Conservation (phyloP, 202 grass and related monocot species). For the Saccharum hybrid region DNA sequence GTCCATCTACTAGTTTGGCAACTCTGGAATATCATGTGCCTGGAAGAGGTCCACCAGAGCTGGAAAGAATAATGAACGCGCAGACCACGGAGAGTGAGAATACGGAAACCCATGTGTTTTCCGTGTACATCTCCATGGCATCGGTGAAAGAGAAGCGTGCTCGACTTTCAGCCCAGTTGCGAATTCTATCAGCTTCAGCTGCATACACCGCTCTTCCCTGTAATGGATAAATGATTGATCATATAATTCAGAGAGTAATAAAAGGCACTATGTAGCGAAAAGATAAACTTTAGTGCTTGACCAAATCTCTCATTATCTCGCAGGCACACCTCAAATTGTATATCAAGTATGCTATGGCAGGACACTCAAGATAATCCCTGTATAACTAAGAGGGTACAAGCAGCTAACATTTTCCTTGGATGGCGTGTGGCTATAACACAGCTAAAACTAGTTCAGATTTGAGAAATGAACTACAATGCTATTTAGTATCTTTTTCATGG, state of each 20-base stretch:
- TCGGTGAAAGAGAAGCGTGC: conserved; percentile 91
- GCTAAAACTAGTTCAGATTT: background rate
- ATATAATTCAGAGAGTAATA: background rate
- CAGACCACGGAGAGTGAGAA: conserved; percentile 98
- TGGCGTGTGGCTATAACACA: background rate
- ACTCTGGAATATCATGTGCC: conserved; percentile 43
- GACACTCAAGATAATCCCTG: background rate
- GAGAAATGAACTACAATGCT: background rate
- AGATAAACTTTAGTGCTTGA: background rate
- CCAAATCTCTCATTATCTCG: background rate
- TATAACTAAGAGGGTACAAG: background rate
- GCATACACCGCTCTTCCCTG: conserved; percentile 97
- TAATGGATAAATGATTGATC: background rate
- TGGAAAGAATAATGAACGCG: conserved; percentile 99
- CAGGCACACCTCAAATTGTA: background rate
- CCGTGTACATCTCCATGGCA: conserved; percentile 97
- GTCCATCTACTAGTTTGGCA: background rate
- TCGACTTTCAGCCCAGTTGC: conserved; percentile 97
- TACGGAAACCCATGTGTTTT: conserved; percentile 95
- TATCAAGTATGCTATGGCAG: background rate
- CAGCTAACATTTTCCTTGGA: background rate
- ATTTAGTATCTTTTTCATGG: background rate
- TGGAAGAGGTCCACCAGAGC: conserved; percentile 69
- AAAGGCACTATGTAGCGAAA: conserved; percentile 15
- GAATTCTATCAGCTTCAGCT: conserved; percentile 88